Conservation (phyloP, 2,329 filamentous ascomycete species). For the Aspergillus floridensis region DNA sequence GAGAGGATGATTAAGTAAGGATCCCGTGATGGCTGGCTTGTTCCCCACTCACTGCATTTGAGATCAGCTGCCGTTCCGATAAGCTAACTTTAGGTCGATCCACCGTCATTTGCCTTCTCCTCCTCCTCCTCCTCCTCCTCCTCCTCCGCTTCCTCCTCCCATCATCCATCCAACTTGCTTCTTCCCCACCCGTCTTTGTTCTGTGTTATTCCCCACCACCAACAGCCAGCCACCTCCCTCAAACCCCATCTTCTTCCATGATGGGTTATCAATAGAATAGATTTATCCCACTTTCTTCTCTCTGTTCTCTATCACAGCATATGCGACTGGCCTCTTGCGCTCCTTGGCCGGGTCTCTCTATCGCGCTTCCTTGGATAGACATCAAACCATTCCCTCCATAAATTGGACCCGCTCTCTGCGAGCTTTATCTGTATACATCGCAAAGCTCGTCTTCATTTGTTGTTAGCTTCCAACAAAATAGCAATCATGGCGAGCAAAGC, state of each 20-base stretch:
- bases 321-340: neutral
- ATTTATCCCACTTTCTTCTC: neutral
- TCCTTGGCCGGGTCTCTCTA: neutral
- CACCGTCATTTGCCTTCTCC: neutral
- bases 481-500: slow-evolving; percentile 66
- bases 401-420: too few relatives aligned
- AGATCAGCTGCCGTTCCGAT: slow-evolving; percentile 6
- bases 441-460: slow-evolving; percentile 2
- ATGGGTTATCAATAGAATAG: slow-evolving; percentile 15
- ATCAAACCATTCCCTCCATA: neutral
- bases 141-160: neutral
- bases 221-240: too few relatives aligned
- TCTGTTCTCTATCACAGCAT: neutral
- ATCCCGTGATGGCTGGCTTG: neutral
- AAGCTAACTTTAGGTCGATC: neutral
- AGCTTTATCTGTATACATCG: too few relatives aligned
- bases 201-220: neutral
- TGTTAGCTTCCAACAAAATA: neutral
- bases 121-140: neutral
- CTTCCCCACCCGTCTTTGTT: slow-evolving; percentile 3
- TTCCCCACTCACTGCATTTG: neutral
- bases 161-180: neutral
- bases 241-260: neutral
- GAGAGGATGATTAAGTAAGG: too few relatives aligned
- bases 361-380: neutral